These are phyloP conservation scores for Chimonanthus salicifolius DNA, from an alignment of 164 flowering plant genomes.

Conservation along the genomic window DNA sequence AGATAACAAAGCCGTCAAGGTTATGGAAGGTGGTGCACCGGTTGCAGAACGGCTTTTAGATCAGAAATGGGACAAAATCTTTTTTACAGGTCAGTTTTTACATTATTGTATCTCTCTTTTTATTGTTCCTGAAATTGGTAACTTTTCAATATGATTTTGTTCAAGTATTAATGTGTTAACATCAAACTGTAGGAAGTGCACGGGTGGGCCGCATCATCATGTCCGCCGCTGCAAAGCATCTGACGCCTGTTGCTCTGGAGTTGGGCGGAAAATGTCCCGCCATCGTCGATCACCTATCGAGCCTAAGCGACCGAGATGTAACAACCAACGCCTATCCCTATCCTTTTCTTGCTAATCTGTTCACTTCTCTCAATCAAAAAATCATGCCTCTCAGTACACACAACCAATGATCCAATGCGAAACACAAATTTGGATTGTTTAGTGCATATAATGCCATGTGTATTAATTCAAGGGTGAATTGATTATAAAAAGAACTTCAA, in stretches of 20 bases:
- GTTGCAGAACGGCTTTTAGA: conserved; percentile 40
- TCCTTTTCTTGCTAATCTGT: not conserved
- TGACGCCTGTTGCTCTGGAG: conserved; percentile 87
- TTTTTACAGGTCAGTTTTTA: conserved; percentile 61
- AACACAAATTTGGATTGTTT: not conserved
- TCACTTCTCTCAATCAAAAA: not conserved
- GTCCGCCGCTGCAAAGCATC: conserved; percentile 83
- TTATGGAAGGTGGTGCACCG: conserved; percentile 55
- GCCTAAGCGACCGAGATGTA: conserved; percentile 47
- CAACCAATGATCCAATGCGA: not conserved
- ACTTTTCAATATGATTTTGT: not conserved
- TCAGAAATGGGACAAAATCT: conserved; percentile 86
- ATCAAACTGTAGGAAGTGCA: conserved; percentile 49
- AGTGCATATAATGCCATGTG: not conserved
- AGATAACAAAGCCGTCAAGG: conserved; percentile 53
- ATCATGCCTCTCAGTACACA: not conserved
- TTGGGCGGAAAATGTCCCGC: conserved; percentile 91
- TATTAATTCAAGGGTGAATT: too few species aligned
- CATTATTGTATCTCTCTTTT: not conserved
- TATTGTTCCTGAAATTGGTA: not conserved
- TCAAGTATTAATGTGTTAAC: not conserved
- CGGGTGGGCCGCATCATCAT: conserved; percentile 60
- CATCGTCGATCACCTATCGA: conserved; percentile 44
- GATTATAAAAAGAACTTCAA: too few species aligned
- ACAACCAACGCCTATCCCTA: not conserved